Percentiles rank a stretch among this genome's conserved stretches.
These are phyloP conservation scores for Verticillium longisporum DNA, from an alignment of 2,329 filamentous ascomycete genomes.

Conservation along the genomic window DNA sequence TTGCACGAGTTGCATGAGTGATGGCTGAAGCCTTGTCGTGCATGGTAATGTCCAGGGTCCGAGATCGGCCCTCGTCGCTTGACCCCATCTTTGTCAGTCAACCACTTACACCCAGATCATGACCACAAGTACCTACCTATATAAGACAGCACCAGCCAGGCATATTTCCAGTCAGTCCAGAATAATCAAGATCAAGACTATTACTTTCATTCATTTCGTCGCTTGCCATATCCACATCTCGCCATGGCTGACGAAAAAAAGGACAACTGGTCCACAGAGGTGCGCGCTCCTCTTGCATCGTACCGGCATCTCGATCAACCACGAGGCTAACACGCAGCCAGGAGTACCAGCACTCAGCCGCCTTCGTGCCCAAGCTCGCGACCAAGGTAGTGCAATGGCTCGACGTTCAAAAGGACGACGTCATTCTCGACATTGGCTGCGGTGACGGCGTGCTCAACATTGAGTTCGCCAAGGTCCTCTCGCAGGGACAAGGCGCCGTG, in stretches of 20 bases:
- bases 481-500: conserved; percentile 38
- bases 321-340: conserved; percentile 15
- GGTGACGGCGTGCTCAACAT: conserved; percentile 55
- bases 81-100: not conserved
- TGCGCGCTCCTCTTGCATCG: conserved; percentile 1
- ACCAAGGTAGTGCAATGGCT: conserved; percentile 52
- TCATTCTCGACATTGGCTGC: conserved; percentile 57
- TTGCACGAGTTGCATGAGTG: not conserved
- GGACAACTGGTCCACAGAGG: conserved; percentile 35
- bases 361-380: conserved; percentile 57
- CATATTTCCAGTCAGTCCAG: not conserved
- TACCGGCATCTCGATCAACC: not conserved
- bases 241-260: conserved; percentile 16
- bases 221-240: not conserved
- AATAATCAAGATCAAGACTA: not conserved
- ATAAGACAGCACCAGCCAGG: not conserved
- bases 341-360: conserved; percentile 55
- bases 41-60: conserved; percentile 4
- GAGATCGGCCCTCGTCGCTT: conserved; percentile 9
- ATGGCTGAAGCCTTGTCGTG: not conserved
- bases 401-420: conserved; percentile 49
- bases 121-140: not conserved
- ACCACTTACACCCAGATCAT: not conserved
- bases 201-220: not conserved
- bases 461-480: conserved; percentile 40